Evolutionary conservation across 495 filamentous ascomycete genomes (phyloP), one percentile per base, ranked within the genome.

Genomic region (Neurospora sp.): DNA sequence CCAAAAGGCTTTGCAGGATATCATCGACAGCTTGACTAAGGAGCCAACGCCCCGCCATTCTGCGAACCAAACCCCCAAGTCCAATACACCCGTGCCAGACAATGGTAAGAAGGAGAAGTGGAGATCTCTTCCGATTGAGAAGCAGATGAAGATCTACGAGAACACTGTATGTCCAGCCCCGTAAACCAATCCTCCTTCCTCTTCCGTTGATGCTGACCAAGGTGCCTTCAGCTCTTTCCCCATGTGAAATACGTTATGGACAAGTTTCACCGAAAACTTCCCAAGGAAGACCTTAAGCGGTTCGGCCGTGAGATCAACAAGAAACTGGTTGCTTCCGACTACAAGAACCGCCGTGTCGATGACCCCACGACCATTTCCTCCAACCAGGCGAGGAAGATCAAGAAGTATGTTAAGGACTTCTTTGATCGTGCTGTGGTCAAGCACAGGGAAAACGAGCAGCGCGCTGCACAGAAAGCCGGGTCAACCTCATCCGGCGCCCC

Each of bases 121-220:
- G 94, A 87, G 89, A 75, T 90, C 86, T 76, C 87, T 90, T 71
- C 85, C 90, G 20, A 83, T 92, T 74, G 93, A 97, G 70, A 97
- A 97, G 81, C 91, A 94, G 80, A 95, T 93, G 87, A 96, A 93
- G 82, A 84, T 96, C 4, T 98, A 97, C 75, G 94, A 97, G 79
- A 94, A 93, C 77, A 95, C 94, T 20, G 93, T 96, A 84, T 78
- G 91, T 72, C 10, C 69, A 53, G 6, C 14, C 27, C 27, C 53
- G 27, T 5, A 61, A 61, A 7, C 17, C 22, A 14, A 42, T 45
- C 37, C 7, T 59, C 3, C 38, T 69, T 27, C 41, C 61, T 41
- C 48, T 35, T 35, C 69, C 9, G 40, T 14, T n/a, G 14, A 9
- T 76, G 69, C 80, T 82, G 69, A 84, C 76, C 73, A 71, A 14